Evolutionary conservation across 2,329 filamentous ascomycete species (phyloP).

Genomic region (Plenodomus lindquistii): DNA sequence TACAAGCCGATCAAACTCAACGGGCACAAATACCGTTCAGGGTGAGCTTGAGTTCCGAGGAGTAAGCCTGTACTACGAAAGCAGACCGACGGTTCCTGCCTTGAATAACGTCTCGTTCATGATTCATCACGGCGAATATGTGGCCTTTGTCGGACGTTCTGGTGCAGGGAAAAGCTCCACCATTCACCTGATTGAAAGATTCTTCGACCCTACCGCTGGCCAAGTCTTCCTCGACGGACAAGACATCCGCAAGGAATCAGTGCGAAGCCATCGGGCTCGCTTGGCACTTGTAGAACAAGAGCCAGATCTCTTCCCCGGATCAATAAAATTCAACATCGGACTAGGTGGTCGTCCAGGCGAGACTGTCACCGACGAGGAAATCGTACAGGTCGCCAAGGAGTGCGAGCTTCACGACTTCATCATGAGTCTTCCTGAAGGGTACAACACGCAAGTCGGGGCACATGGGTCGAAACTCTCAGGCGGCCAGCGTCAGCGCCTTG

Average conservation of each 20-base stretch:
- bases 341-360: constrained; percentile 43
- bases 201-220: constrained; percentile 49
- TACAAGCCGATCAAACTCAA: constrained; percentile 18
- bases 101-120: constrained; percentile 46
- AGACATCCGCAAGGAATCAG: constrained; percentile 46
- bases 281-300: constrained; percentile 52
- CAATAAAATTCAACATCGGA: constrained; percentile 49
- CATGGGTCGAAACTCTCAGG: constrained; percentile 51
- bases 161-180: constrained; percentile 53
- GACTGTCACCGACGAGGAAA: constrained; percentile 28
- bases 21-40: constrained; percentile 21
- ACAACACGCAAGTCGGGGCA: constrained; percentile 51
- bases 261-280: constrained; percentile 43
- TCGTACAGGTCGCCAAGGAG: constrained; percentile 43
- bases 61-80: constrained; percentile 40
- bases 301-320: constrained; percentile 51
- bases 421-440: constrained; percentile 52
- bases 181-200: constrained; percentile 52
- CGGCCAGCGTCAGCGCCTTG: constrained; percentile 52
- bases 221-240: constrained; percentile 47
- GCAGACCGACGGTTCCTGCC: constrained; percentile 33
- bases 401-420: constrained; percentile 55
- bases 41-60: constrained; percentile 40
- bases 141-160: constrained; percentile 50
- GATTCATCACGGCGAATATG: constrained; percentile 43